phyloP scores from a whole-genome alignment of 208 protist species.

The Acanthamoeba sp. region DNA sequence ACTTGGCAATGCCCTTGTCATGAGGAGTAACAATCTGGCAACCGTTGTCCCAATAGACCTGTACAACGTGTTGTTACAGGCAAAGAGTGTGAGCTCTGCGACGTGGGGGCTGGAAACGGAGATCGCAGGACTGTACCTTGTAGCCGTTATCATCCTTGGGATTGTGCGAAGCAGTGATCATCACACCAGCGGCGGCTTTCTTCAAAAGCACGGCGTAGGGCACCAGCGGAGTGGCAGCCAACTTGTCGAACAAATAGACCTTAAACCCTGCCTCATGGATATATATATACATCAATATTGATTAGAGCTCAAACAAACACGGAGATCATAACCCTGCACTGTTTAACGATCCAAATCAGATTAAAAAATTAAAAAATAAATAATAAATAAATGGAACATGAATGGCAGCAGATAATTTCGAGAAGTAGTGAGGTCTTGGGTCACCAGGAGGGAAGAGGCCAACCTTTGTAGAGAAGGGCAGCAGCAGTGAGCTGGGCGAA shows the following conservation, averaged over 20 bases:
- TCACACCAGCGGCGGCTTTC: conserved; percentile 92
- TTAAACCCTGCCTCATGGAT: neutral
- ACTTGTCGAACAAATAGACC: neutral
- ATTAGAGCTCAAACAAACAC: neutral
- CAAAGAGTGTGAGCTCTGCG: no score
- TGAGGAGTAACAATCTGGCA: conserved; percentile 93
- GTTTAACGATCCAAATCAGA: no score
- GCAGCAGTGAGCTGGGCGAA: conserved; percentile 94
- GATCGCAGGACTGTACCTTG: no score
- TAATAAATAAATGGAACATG: no score
- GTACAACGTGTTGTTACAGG: no score
- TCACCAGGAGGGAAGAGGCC: no score
- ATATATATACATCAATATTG: neutral
- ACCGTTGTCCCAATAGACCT: conserved; percentile 97
- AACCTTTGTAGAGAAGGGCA: conserved; percentile 91
- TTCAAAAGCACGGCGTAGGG: conserved; percentile 83
- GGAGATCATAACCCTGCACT: no score
- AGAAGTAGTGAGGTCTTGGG: no score
- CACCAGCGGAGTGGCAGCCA: conserved; percentile 29
- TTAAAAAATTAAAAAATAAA: neutral
- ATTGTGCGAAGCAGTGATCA: conserved; percentile 99
- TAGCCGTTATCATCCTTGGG: conserved; percentile 99
- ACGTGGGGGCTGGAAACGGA: no score
- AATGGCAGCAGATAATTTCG: no score
- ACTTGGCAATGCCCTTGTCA: conserved; percentile 94